These are phyloP conservation scores for Casaregolazyma suthepensis DNA, from an alignment of 1,139 yeast species.

Conservation along the genomic window DNA sequence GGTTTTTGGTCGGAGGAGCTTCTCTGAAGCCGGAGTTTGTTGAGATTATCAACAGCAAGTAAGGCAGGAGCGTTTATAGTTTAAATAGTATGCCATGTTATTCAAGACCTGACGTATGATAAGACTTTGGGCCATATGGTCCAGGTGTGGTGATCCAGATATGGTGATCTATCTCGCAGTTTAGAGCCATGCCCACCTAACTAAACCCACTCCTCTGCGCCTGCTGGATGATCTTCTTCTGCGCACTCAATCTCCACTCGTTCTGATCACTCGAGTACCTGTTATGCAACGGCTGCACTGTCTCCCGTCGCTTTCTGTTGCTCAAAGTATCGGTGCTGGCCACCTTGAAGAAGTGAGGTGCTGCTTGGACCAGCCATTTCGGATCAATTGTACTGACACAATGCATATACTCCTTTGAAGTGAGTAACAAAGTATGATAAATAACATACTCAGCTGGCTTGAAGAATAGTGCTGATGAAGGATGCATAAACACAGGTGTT, in stretches of 20 bases:
- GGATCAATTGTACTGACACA: constrained; percentile 79
- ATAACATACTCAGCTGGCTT: constrained; percentile 73
- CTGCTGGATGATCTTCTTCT: constrained; percentile 24
- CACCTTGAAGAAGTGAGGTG: constrained; percentile 77
- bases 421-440: constrained; percentile 75
- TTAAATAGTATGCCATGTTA: too few relatives aligned
- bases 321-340: constrained; percentile 40
- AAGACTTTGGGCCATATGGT: too few relatives aligned
- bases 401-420: constrained; percentile 89
- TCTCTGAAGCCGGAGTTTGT: constrained; percentile 96
- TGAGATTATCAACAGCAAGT: constrained; percentile 90
- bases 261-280: constrained; percentile 47
- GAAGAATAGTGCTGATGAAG: constrained; percentile 74
- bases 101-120: too few relatives aligned
- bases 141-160: too few relatives aligned
- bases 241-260: constrained; percentile 48
- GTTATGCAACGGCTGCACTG: constrained; percentile 59
- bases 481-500: constrained; percentile 81
- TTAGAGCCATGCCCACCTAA: too few relatives aligned
- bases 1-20: constrained; percentile 99
- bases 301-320: constrained; percentile 42
- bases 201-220: constrained; percentile 7
- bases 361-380: constrained; percentile 74
- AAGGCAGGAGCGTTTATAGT: too few relatives aligned
- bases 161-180: too few relatives aligned